Conservation (phyloP, 495 filamentous ascomycete genomes). For the Letharia columbiana region DNA sequence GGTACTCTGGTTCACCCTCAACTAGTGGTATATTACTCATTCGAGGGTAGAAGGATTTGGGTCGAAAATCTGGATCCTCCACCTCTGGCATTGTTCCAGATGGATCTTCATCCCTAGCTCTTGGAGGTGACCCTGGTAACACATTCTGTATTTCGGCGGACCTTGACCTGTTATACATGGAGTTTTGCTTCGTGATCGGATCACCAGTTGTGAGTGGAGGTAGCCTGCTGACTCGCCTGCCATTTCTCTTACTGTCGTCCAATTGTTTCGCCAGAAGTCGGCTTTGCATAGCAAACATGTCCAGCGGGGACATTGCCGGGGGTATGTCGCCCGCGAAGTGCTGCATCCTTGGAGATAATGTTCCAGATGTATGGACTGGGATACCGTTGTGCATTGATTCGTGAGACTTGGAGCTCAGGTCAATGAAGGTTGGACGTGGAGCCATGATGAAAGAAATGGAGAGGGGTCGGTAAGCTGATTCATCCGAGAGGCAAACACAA, state of each 20-base stretch:
- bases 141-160: constrained; percentile 33
- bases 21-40: constrained; percentile 56
- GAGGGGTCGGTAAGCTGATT: neutral
- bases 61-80: constrained; percentile 54
- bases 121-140: constrained; percentile 30
- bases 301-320: constrained; percentile 84
- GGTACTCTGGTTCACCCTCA: constrained; percentile 36
- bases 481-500: constrained; percentile 1
- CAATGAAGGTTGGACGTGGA: constrained; percentile 49
- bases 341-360: constrained; percentile 58
- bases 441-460: constrained; percentile 37
- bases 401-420: constrained; percentile 55
- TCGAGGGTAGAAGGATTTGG: constrained; percentile 63
- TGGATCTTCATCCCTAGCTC: constrained; percentile 34
- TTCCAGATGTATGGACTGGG: constrained; percentile 34
- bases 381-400: constrained; percentile 37
- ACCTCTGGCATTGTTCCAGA: constrained; percentile 41
- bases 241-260: constrained; percentile 58
- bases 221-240: constrained; percentile 72
- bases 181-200: constrained; percentile 58
- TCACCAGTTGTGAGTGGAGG: constrained; percentile 74
- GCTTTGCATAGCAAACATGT: constrained; percentile 86
- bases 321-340: constrained; percentile 81
- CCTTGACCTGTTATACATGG: constrained; percentile 61
- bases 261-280: constrained; percentile 80